These are phyloP conservation scores for Pseudoscleropodium purum DNA, from an alignment of 225 moss, liverwort and hornwort genomes.

Conservation along the genomic window DNA sequence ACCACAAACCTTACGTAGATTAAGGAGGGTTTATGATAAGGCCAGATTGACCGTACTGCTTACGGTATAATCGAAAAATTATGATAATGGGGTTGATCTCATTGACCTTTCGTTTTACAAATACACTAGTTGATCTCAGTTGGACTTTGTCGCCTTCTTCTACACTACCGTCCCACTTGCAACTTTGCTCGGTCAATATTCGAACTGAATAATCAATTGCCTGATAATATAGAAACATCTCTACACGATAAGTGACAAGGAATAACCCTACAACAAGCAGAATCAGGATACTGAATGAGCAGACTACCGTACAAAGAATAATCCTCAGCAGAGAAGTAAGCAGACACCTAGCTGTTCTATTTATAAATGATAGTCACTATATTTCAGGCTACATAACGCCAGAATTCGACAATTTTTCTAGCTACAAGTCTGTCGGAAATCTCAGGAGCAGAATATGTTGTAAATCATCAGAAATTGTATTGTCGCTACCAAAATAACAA, in stretches of 20 bases:
- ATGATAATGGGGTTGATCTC: not conserved
- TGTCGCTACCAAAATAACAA: not conserved
- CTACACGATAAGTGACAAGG: not conserved
- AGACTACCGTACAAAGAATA: not conserved
- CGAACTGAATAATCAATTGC: not conserved
- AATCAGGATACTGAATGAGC: not conserved
- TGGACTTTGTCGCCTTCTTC: not conserved
- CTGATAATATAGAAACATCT: not conserved
- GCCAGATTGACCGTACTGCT: not conserved
- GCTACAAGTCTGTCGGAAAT: not conserved
- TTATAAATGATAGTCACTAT: not conserved
- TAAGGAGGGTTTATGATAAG: not conserved
- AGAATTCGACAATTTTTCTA: not conserved
- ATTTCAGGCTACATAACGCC: too few relatives aligned
- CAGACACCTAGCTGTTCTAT: not conserved
- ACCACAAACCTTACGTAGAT: not conserved
- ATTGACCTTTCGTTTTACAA: not conserved
- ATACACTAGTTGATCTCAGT: not conserved
- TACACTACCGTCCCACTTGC: not conserved
- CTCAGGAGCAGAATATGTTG: not conserved
- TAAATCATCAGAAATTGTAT: not conserved
- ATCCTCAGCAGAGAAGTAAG: not conserved
- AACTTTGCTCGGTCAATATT: not conserved
- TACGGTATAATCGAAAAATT: not conserved
- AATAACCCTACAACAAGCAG: not conserved